phyloP scores from a whole-genome alignment of 306 rosid genomes.

The Sindora glabra region DNA sequence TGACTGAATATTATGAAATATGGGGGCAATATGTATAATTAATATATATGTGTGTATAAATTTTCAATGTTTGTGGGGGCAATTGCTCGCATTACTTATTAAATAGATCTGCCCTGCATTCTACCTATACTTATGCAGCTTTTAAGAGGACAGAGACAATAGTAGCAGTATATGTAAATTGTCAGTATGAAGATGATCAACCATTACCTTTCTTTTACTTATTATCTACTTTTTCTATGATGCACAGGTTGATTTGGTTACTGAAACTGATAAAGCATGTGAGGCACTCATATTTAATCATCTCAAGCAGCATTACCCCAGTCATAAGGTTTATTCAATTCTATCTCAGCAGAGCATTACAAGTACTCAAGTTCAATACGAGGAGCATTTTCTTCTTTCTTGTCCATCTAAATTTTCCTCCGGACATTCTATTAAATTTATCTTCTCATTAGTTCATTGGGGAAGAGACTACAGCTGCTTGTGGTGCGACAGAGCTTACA shows the following conservation, averaged over 20 bases:
- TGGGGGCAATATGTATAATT: too few relatives aligned
- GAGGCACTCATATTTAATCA: conserved; percentile 80
- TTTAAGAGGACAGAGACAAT: background rate
- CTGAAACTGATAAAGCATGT: conserved; percentile 97
- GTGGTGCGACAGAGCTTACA: conserved; percentile 74
- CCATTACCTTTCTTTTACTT: background rate
- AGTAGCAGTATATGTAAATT: background rate
- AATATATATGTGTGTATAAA: too few relatives aligned
- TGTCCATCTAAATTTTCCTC: background rate
- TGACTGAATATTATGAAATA: too few relatives aligned
- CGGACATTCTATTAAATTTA: conserved; percentile 1
- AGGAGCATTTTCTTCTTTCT: background rate
- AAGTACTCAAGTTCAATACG: background rate
- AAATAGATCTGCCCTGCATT: too few relatives aligned
- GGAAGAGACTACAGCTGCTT: conserved; percentile 93
- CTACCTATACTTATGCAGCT: too few relatives aligned
- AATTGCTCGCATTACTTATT: too few relatives aligned
- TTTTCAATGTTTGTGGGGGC: too few relatives aligned
- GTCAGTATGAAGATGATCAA: background rate
- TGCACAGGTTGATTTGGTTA: conserved; percentile 89
- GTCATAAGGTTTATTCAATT: conserved; percentile 57
- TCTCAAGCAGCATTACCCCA: conserved; percentile 73
- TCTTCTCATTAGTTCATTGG: conserved; percentile 67
- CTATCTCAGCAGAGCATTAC: background rate
- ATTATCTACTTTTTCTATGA: conserved; percentile 13